Base-by-base conservation (phyloP, 352 stramenopile species). In the Peronospora farinosa region DNA sequence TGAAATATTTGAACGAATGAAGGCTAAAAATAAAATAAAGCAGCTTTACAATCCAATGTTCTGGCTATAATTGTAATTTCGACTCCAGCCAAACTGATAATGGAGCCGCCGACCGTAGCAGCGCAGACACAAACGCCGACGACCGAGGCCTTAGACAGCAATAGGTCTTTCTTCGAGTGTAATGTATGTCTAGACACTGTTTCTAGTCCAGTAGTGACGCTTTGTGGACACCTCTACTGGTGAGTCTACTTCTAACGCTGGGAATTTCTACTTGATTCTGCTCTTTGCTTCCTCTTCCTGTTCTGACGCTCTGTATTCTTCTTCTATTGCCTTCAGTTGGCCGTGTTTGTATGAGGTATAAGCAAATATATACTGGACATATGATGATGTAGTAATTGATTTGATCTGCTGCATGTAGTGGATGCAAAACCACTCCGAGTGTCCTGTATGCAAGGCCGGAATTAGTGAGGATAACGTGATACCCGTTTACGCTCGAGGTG, bases 141-240 rank as follows among this genome's bases (percentile, higher is more conserved):
- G 8, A 41, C 49, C 27, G 54, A 57, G 54, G 31, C 47, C 16
- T 45, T 37, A n/a, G 55, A 53, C 54, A 61, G 41, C 15, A 33
- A 21, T 5, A 72, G 65, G 27, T 43, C 56, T 30, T 51, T 51
- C 8, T 94, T 94, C 43, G 84, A 95, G 57, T 96, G 86, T 69
- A 96, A 95, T 57, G 88, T 96, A 57, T 96, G 86, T 49, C 70
- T 96, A 28, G 85, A 95, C 51, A 73, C 67, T 36, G 85, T 95
- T 13, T 74, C 69, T 30, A 90, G 85, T 41, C 85, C 86, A 8
- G 83, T 96, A 10, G 85, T 96, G 45, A 96, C 86, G 33, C 75
- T 92, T 33, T 96, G 86, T 42, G 86, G 86, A 8, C 86, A 96
- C 65, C 65, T 96, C 30, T 96, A 95, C 65, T 96, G 86, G 81